Conservation (phyloP, 1,139 yeast species). For the Sugiyamaella sp. region DNA sequence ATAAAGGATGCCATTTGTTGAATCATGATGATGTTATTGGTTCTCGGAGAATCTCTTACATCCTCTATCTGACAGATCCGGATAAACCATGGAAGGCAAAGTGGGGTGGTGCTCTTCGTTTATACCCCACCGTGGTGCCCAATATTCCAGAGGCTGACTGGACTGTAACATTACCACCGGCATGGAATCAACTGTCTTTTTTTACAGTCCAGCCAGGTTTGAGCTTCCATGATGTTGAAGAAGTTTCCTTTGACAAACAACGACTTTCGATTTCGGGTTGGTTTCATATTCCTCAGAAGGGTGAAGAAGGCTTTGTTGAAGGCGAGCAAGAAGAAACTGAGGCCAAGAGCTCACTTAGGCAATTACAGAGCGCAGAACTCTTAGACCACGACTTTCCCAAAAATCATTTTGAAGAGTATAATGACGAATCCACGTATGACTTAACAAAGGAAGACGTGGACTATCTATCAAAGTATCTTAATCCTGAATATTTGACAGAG, state of each 20-base stretch:
- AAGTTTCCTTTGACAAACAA: slow-evolving; percentile 86
- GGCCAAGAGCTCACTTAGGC: slow-evolving; percentile 77
- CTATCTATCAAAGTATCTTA: slow-evolving; percentile 51
- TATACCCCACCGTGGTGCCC: slow-evolving; percentile 84
- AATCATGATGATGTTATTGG: slow-evolving; percentile 99
- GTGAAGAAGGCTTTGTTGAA: slow-evolving; percentile 76
- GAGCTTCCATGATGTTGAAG: slow-evolving; percentile 97
- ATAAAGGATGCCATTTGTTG: slow-evolving; percentile 88
- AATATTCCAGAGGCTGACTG: slow-evolving; percentile 88
- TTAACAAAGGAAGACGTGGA: slow-evolving; percentile 31
- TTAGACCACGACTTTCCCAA: slow-evolving; percentile 85
- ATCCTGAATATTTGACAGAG: slow-evolving; percentile 54
- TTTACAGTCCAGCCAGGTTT: slow-evolving; percentile 96
- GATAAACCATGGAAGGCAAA: slow-evolving; percentile 81
- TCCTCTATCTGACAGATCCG: slow-evolving; percentile 90
- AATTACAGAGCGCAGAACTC: slow-evolving; percentile 72
- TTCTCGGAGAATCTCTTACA: slow-evolving; percentile 88
- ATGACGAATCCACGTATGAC: slow-evolving; percentile 22
- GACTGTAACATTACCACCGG: slow-evolving; percentile 74
- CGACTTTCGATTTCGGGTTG: slow-evolving; percentile 95
- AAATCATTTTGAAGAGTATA: slow-evolving; percentile 32
- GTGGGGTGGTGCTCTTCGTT: slow-evolving; percentile 90
- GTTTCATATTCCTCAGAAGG: slow-evolving; percentile 96
- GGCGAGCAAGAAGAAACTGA: slow-evolving; percentile 82
- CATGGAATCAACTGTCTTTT: slow-evolving; percentile 93